Percentiles rank a stretch among this genome's conserved stretches.
Conservation (phyloP, 2,329 filamentous ascomycete genomes). For the Coniochaeta sp. region DNA sequence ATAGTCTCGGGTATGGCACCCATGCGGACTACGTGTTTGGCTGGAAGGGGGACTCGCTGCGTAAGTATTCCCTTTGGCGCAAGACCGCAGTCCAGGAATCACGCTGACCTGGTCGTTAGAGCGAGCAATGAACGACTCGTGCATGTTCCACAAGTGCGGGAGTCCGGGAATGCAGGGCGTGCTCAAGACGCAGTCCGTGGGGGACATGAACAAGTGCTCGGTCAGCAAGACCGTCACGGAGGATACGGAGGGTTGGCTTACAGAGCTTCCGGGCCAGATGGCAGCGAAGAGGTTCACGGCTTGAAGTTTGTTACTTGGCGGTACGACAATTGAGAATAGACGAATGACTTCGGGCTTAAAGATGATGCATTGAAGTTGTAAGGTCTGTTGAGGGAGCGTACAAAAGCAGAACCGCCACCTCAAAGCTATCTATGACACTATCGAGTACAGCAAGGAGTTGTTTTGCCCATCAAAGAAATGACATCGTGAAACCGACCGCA, state of each 20-base stretch:
- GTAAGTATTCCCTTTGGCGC: background rate
- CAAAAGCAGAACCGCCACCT: too few species aligned
- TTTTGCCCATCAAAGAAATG: too few species aligned
- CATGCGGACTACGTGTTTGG: slow-evolving; percentile 25
- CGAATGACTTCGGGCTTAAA: too few species aligned
- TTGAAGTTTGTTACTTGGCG: background rate
- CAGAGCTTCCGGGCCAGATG: background rate
- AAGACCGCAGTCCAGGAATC: background rate
- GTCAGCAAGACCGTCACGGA: background rate
- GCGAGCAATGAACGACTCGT: background rate
- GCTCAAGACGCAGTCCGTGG: background rate
- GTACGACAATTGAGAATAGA: background rate
- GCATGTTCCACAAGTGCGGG: background rate
- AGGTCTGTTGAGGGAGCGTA: too few species aligned
- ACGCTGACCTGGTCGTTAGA: background rate
- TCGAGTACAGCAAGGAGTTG: too few species aligned
- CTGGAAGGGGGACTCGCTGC: slow-evolving; percentile 24
- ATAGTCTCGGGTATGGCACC: slow-evolving; percentile 19
- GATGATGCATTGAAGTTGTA: too few species aligned
- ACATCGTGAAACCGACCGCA: too few species aligned
- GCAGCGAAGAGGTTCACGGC: background rate
- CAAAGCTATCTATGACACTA: too few species aligned
- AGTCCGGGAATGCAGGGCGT: background rate
- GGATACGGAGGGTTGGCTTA: background rate
- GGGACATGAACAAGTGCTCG: background rate